These are phyloP conservation scores for Triangularia setosa DNA, from an alignment of 2,329 filamentous ascomycete genomes.

Conservation along the genomic window DNA sequence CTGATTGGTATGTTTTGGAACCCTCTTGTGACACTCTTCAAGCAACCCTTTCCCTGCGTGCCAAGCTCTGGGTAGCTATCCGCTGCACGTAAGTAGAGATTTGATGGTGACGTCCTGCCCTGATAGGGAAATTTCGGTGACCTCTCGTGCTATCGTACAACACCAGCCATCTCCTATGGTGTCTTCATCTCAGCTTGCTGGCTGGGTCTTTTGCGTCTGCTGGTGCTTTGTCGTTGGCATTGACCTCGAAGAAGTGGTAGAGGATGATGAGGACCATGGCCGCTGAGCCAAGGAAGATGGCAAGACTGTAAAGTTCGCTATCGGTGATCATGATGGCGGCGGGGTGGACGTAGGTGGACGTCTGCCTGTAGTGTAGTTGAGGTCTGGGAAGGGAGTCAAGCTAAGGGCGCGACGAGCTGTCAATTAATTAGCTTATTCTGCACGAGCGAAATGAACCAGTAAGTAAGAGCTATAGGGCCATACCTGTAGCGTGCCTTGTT, in stretches of 20 bases:
- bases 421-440: neutral
- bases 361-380: neutral
- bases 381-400: neutral
- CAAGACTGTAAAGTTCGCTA: slow-evolving; percentile 82
- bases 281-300: slow-evolving; percentile 85
- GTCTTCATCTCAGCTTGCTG: slow-evolving; percentile 20
- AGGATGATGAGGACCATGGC: slow-evolving; percentile 90
- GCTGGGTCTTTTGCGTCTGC: slow-evolving; percentile 29
- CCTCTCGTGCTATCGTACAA: slow-evolving; percentile 17
- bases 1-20: neutral
- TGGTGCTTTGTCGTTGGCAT: slow-evolving; percentile 51
- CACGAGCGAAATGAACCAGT: neutral
- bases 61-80: neutral
- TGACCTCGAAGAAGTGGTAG: slow-evolving; percentile 96
- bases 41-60: neutral
- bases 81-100: neutral
- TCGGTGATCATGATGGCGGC: slow-evolving; percentile 82
- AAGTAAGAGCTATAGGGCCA: neutral
- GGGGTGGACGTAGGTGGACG: neutral
- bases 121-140: neutral
- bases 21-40: neutral
- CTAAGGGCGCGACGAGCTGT: neutral
- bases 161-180: neutral
- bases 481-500: neutral
- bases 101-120: neutral